These are phyloP conservation scores for Eucalyptus virginea DNA, from an alignment of 345 rosid species.

Conservation along the genomic window DNA sequence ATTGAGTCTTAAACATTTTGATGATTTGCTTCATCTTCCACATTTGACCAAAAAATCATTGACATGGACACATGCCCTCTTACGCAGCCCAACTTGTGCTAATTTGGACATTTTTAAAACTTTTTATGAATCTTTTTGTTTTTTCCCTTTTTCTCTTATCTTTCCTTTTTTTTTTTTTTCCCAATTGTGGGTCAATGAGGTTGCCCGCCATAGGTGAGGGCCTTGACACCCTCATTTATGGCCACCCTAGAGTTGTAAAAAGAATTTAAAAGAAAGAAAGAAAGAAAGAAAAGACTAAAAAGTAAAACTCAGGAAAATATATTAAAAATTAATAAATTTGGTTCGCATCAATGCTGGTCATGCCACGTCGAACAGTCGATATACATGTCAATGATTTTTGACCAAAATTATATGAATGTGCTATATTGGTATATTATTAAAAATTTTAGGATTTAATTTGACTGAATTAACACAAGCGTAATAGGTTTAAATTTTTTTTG, in stretches of 20 bases:
- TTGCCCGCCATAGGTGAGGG: neutral
- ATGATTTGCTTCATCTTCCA: neutral
- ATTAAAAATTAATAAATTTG: too few relatives aligned
- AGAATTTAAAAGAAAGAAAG: fast-evolving
- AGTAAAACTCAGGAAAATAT: too few relatives aligned
- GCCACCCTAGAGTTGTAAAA: neutral
- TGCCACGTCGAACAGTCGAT: fast-evolving
- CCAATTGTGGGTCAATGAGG: neutral
- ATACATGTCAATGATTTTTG: fast-evolving
- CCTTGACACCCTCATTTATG: neutral
- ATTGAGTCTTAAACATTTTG: too few relatives aligned
- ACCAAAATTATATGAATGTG: fast-evolving
- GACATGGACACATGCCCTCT: fast-evolving
- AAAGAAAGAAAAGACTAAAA: too few relatives aligned
- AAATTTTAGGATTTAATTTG: too few relatives aligned
- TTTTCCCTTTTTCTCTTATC: neutral
- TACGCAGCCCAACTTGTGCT: fast-evolving
- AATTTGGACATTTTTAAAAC: too few relatives aligned
- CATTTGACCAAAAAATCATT: fast-evolving
- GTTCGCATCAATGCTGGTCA: fast-evolving
- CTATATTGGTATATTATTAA: too few relatives aligned
- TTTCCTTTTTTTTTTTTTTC: too few relatives aligned
- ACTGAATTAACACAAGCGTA: fast-evolving
- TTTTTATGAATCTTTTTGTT: too few relatives aligned
- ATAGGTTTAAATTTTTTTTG: too few relatives aligned